phyloP scores from a whole-genome alignment of 2,329 filamentous ascomycete species.

The Teratosphaeria viscida region DNA sequence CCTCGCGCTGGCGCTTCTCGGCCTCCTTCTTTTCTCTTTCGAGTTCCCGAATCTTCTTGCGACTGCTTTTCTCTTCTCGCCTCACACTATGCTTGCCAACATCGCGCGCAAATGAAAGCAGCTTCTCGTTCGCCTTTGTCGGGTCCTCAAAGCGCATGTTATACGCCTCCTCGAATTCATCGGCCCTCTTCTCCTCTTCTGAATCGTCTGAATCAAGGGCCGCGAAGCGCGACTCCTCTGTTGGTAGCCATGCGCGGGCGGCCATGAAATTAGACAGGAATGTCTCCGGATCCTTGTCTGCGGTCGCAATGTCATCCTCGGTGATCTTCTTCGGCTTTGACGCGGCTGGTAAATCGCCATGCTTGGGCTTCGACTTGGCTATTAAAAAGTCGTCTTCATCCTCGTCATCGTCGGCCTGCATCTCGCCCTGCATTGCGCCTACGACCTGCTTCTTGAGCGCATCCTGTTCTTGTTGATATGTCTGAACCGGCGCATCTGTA shows the following conservation, averaged over 20 bases:
- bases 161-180: conserved; percentile 85
- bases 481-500: conserved; percentile 44
- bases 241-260: conserved; percentile 78
- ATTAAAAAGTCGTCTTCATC: conserved; percentile 63
- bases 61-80: conserved; percentile 70
- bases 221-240: conserved; percentile 55
- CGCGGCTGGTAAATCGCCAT: conserved; percentile 13
- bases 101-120: conserved; percentile 84
- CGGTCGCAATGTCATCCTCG: conserved; percentile 58
- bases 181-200: conserved; percentile 62
- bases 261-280: conserved; percentile 94
- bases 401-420: conserved; percentile 40
- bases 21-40: conserved; percentile 69
- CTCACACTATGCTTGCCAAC: conserved; percentile 74
- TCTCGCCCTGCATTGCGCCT: conserved; percentile 64
- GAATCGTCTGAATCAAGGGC: conserved; percentile 89
- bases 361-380: conserved; percentile 48
- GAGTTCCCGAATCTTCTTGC: conserved; percentile 68
- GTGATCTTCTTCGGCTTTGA: conserved; percentile 26
- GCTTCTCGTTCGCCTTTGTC: conserved; percentile 71
- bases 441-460: conserved; percentile 68
- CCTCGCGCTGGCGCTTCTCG: conserved; percentile 63
- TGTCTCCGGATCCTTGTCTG: conserved; percentile 80
- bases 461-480: conserved; percentile 83
- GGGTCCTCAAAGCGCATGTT: conserved; percentile 95